Percentiles rank a stretch among this genome's conserved stretches.
Conservation (phyloP, 1,139 yeast genomes). For the Suzukiozyma palmioleophila region DNA sequence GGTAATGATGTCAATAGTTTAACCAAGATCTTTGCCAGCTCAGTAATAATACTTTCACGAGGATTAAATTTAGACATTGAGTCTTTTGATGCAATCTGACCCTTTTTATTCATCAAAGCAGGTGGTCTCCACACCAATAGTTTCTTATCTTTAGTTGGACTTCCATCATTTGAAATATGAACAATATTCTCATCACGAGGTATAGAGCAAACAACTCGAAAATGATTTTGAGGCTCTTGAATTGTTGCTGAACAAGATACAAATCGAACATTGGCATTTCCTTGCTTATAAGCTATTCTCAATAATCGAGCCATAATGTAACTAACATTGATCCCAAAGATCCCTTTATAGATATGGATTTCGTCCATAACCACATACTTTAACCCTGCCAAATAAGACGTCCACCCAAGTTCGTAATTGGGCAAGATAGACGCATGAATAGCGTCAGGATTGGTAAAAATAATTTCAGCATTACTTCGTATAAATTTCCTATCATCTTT, state of each 20-base stretch:
- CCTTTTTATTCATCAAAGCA: conserved; percentile 57
- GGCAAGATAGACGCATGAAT: conserved; percentile 84
- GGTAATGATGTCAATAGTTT: conserved; percentile 56
- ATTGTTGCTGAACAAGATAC: conserved; percentile 95
- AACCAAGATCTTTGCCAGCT: conserved; percentile 69
- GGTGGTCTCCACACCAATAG: conserved; percentile 81
- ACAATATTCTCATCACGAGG: conserved; percentile 35
- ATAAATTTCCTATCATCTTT: conserved; percentile 46
- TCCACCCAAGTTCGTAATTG: conserved; percentile 52
- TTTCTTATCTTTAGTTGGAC: conserved; percentile 77
- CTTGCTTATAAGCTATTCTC: conserved; percentile 12
- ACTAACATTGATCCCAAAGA: conserved; percentile 91
- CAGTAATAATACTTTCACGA: conserved; percentile 67
- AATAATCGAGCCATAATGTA: conserved; percentile 70
- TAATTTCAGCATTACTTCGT: conserved; percentile 63
- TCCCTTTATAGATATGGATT: conserved; percentile 81
- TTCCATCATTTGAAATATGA: conserved; percentile 73
- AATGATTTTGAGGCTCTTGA: conserved; percentile 64
- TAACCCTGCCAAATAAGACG: conserved; percentile 56
- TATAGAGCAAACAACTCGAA: conserved; percentile 69
- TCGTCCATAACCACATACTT: conserved; percentile 84
- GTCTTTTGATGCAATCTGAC: conserved; percentile 26
- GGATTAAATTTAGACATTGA: conserved; percentile 25
- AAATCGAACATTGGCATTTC: conserved; percentile 40
- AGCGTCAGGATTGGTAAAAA: conserved; percentile 94